Base-by-base conservation (phyloP, 306 rosid genomes). In the Betula pendula region DNA sequence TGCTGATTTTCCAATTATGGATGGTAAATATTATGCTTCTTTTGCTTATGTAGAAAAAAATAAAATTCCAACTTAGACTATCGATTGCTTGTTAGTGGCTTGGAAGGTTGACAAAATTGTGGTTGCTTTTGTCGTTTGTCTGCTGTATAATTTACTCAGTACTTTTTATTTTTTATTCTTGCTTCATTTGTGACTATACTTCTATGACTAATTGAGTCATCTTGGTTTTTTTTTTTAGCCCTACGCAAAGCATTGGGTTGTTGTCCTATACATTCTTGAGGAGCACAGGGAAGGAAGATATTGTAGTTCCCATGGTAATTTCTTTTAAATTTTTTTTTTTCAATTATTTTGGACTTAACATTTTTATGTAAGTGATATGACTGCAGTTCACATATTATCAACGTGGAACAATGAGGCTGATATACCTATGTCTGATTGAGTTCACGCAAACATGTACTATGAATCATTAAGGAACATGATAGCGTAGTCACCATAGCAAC, bases 231-330 rank as follows among this genome's bases (percentile, higher is more conserved):
- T 68, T 60, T 75, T 73, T 74, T 49, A 92, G 98, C 80, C 79
- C 88, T 43, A 90, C 99, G 6, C 97, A 91, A 79, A 96, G 97
- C 85, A 90, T 96, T 70, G 99, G 99, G 68, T 87, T 96, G 81
- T 83, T 96, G 82, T 96, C 99, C 49, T 92, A 96, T 80, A 89
- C 99, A 65, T 96, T 96, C 87, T 86, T 96, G 87, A 92, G 92
- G 90, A 82, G 88, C 84, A 96, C 99, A 0, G 92, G 94, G 77
- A 92, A 91, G 87, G 97, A 96, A 86, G 99, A 96, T 83, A 96
- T 93, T 51, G 89, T 92, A 51, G 99, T 96, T 77, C 99, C 99
- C 81, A 92, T 96, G 97, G 98, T 96, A 92, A 89, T 70, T 77
- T 71, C 49, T 72, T 69, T 38, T 73, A 42, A 25, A 49, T 73